Percentiles rank a stretch among this genome's conserved stretches.
Conservation (phyloP, 129 eudicot species). For the Sambucus nigra region DNA sequence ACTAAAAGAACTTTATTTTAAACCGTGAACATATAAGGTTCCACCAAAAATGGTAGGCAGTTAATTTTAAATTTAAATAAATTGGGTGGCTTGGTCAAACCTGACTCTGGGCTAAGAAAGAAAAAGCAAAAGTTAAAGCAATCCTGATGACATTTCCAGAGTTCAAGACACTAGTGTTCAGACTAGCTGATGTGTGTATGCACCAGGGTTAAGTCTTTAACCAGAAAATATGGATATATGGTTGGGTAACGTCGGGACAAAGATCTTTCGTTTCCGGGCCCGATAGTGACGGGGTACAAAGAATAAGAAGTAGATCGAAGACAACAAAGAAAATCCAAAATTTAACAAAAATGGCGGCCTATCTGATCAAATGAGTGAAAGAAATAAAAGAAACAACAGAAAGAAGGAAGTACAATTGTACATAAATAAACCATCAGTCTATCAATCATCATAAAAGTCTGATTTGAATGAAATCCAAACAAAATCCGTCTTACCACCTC, state of each 20-base stretch:
- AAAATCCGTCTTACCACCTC: conserved; percentile 8
- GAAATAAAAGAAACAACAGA: conserved; percentile 24
- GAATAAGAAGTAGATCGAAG: conserved; percentile 11
- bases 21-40: not conserved
- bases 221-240: conserved; percentile 12
- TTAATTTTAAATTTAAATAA: conserved; percentile 16
- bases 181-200: conserved; percentile 26
- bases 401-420: conserved; percentile 31
- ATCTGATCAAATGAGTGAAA: conserved; percentile 42
- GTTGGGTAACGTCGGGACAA: conserved; percentile 19
- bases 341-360: conserved; percentile 60
- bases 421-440: conserved; percentile 32
- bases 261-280: conserved; percentile 6
- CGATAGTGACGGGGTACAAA: conserved; percentile 16
- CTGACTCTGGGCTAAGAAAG: conserved; percentile 28
- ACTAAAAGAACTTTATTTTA: too few species aligned
- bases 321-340: conserved; percentile 20
- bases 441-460: conserved; percentile 46
- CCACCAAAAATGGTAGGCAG: conserved; percentile 28
- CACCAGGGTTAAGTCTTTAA: conserved; percentile 3
- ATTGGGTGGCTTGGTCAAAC: conserved; percentile 67
- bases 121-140: conserved; percentile 47
- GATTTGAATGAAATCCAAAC: conserved; percentile 30
- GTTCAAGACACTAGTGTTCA: conserved; percentile 33
- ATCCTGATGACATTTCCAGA: conserved; percentile 37